phyloP scores from a whole-genome alignment of 2,329 filamentous ascomycete species.

The Talaromyces sp. region DNA sequence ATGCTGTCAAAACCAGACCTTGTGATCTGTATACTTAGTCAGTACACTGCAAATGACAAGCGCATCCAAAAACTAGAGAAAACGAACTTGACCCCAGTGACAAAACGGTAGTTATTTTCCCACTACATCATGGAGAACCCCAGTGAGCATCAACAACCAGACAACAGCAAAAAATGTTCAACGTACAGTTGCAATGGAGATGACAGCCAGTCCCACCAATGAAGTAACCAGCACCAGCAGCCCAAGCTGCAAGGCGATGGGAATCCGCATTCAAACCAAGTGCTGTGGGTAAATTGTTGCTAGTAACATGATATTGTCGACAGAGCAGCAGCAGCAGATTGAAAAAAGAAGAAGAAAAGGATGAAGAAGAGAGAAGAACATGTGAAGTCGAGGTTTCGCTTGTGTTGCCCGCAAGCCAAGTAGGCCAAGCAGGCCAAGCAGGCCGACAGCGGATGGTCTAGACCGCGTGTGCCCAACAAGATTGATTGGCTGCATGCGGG shows the following conservation, averaged over 20 bases:
- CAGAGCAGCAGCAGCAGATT: neutral
- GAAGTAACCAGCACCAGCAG: slow-evolving; percentile 72
- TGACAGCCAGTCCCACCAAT: slow-evolving; percentile 68
- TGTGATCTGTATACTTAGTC: slow-evolving; percentile 39
- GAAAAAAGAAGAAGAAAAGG: neutral
- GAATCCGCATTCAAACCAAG: slow-evolving; percentile 64
- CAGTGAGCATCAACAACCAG: neutral
- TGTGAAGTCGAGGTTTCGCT: neutral
- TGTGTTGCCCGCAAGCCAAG: neutral
- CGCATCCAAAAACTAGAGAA: neutral
- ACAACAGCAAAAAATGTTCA: neutral
- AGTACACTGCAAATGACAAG: neutral
- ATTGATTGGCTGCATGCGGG: neutral
- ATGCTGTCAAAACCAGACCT: slow-evolving; percentile 72
- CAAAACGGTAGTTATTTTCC: slow-evolving; percentile 59
- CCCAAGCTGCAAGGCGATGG: slow-evolving; percentile 82
- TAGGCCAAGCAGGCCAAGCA: neutral
- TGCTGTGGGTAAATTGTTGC: neutral
- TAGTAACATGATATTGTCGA: neutral
- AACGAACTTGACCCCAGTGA: slow-evolving; percentile 50
- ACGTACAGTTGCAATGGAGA: slow-evolving; percentile 61
- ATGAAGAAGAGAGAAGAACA: neutral
- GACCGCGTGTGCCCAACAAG: neutral
- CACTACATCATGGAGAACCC: slow-evolving; percentile 34
- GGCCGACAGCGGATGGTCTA: neutral